Evolutionary conservation across 1,139 yeast genomes (phyloP).

Genomic region (Suhomyces coccinellae): DNA sequence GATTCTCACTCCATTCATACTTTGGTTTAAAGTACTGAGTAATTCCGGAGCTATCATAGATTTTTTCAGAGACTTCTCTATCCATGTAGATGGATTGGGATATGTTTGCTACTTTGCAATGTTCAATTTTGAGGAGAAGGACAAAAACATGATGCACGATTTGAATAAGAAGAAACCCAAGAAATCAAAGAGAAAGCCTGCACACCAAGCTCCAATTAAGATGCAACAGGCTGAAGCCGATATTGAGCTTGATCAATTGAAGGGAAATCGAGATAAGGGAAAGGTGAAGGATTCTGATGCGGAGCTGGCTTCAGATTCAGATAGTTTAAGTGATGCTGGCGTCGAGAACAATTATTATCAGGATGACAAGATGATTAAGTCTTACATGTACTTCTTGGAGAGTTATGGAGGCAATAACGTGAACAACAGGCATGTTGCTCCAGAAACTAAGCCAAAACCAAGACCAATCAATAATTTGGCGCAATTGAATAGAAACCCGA

Average conservation of each 20-base stretch:
- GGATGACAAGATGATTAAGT: conserved; percentile 89
- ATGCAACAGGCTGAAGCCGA: conserved; percentile 11
- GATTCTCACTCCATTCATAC: conserved; percentile 78
- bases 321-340: conserved; percentile 40
- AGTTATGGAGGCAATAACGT: conserved; percentile 54
- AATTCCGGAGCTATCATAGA: conserved; percentile 77
- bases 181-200: not conserved
- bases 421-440: not conserved
- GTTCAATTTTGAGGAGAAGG: conserved; percentile 73
- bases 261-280: conserved; percentile 12
- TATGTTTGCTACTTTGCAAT: conserved; percentile 93
- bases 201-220: conserved; percentile 8
- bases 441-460: not conserved
- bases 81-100: conserved; percentile 92
- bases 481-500: not conserved
- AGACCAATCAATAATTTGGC: not conserved
- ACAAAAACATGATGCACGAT: conserved; percentile 49
- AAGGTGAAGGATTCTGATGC: conserved; percentile 20
- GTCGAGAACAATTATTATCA: conserved; percentile 38
- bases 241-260: conserved; percentile 18
- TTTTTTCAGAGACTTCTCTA: conserved; percentile 83
- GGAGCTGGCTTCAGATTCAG: conserved; percentile 22
- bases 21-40: conserved; percentile 79
- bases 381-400: conserved; percentile 83
- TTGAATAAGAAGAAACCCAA: conserved; percentile 29